These are phyloP conservation scores for Russula olivacea DNA, from an alignment of 768 basidiomycete species.

Conservation along the genomic window DNA sequence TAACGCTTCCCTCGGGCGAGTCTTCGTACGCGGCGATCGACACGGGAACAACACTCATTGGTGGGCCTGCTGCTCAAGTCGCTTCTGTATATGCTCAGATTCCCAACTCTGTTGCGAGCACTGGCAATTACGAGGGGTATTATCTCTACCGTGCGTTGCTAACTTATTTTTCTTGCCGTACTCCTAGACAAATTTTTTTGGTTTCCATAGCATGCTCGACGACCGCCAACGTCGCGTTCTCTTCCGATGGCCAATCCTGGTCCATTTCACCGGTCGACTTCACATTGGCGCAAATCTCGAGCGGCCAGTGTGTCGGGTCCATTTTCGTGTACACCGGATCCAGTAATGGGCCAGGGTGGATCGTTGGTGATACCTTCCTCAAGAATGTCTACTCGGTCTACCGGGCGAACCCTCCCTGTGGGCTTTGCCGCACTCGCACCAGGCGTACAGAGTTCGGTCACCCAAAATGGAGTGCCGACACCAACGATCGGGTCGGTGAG, in stretches of 20 bases:
- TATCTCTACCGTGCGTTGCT: constrained; percentile 61
- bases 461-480: constrained; percentile 39
- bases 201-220: constrained; percentile 59
- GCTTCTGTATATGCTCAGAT: constrained; percentile 66
- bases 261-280: constrained; percentile 75
- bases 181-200: neutral
- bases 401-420: constrained; percentile 67
- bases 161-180: constrained; percentile 3
- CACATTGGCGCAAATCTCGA: constrained; percentile 50
- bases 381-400: constrained; percentile 96
- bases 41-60: constrained; percentile 92
- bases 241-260: constrained; percentile 75
- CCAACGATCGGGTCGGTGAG: constrained; percentile 53
- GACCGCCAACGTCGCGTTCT: constrained; percentile 54
- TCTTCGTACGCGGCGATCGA: constrained; percentile 78
- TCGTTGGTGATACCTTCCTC: constrained; percentile 87
- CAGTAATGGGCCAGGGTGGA: constrained; percentile 62
- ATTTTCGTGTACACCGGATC: constrained; percentile 56
- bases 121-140: constrained; percentile 71
- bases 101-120: constrained; percentile 54
- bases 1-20: constrained; percentile 43
- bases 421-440: constrained; percentile 74
- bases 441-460: constrained; percentile 41
- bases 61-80: constrained; percentile 64
- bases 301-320: constrained; percentile 68